Evolutionary conservation across 495 filamentous ascomycete species (phyloP), one percentile per base, ranked within the genome.

Genomic region (Penicillium flavigenum): DNA sequence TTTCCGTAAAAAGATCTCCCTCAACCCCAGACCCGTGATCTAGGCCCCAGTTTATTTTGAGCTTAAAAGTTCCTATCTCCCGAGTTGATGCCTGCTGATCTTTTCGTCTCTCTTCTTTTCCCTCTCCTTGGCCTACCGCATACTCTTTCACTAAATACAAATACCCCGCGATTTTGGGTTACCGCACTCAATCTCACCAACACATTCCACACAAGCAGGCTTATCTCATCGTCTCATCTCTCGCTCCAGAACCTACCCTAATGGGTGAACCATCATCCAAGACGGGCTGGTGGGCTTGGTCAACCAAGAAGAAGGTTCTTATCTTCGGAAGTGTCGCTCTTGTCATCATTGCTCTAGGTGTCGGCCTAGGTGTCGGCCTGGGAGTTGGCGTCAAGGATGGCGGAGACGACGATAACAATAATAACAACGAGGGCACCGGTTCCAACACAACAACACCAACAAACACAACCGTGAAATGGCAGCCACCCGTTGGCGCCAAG

Each of bases 331-430:
- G 56, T 1, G 56, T 72, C 31, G 54, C 62, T 19, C 14, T 79
- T 8, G 24, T 80, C 3, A 63, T 81, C 22, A 52, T 84, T 38
- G 81, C 69, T 2, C 63, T 86, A 16, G 81, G 72, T 12, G 69
- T 84, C 5, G 81, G 79, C 11, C 73, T 83, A 2, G 78, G 78
- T 4, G 68, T 83, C n/a, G 82, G 81, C 8, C 69, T 86, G 6
- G 77, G 76, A n/a, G 47, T 81, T 20, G 69, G 73, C 16, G 59
- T 79, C 53, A 65, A 68, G 1, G 12, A 59, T 11, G 42, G 50
- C 22, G 46, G 52, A 42, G 51, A 32, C 9, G 43, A 55, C 27
- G 53, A 62, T 34, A 51, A 54, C 17, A 32, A 59, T 27, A 49
- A 39, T 38, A 61, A 62, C 20, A 63, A 56, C 43, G 31, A 29